Base-by-base conservation (phyloP, 2,329 filamentous ascomycete species). In the Microcyclospora pomicola region DNA sequence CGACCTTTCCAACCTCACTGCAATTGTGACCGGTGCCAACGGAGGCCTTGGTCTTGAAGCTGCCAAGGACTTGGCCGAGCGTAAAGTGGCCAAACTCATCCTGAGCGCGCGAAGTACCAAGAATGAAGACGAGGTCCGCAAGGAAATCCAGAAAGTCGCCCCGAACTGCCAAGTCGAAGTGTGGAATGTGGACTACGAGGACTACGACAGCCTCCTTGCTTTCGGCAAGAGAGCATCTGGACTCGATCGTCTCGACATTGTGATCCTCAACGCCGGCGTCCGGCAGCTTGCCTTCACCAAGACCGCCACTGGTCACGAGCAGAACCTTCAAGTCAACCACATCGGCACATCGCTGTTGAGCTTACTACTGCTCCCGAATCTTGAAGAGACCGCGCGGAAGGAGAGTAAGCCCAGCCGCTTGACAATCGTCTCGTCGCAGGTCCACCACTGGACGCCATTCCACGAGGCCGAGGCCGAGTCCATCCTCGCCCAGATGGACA, bases 301-400 rank as follows among this genome's bases (percentile, higher is more conserved):
- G 30, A n/a, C 30, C 12, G 14, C 30, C 4, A 43, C 35, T 11
- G 34, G 39, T 11, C 43, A 45, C 19, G 61, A 64, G 44, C 50
- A 56, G 33, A 67, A 62, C 2, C 44, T 77, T 6, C 72, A 77
- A 49, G 67, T 75, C 43, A 76, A 77, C 48, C 62, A 67, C 2
- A 55, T 77, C 2, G 71, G 71, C 2, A 77, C 71, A 1, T 61
- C 65, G 5, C 58, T 76, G 1, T 53, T 77, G 6, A 69, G 61
- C 0, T 43, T 75, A 2, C 50, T 74, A 2, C 58, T 78, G 9
- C 54, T 63, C 15, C 59, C 60, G 4, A 58, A 57, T 32, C 43
- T 63, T 24, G 55, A 52, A 10, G 31, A n/a, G 30, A 31, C 12
- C 14, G 14, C 12, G 30, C 5, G 6, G 30, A 31, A 31, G 6